Evolutionary conservation across 441 rosid species (phyloP), one percentile per base, ranked within the genome.

Genomic region (Sinapis alba): DNA sequence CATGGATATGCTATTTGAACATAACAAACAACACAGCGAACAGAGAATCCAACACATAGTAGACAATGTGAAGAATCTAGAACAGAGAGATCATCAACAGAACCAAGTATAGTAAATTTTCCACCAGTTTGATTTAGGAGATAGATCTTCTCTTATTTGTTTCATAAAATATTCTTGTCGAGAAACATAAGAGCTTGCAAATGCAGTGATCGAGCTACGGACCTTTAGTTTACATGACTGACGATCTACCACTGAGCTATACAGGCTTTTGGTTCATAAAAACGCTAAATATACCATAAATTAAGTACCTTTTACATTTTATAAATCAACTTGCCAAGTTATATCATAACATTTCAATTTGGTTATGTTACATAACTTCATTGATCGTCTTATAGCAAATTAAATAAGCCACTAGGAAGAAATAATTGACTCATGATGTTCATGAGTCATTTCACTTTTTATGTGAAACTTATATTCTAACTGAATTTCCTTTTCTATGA

Each of bases 201-300:
- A 90, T 88, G 93, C 93, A 94, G 94, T 69, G 95, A 92, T 92
- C 97, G 93, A 94, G 90, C 92, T 86, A 78, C 85, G 88, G 95
- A 89, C 98, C 95, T 94, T 89, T 95, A 89, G 95, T 89, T 90
- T 90, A 84, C 95, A 86, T 89, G 92, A 88, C 93, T 84, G 90
- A 86, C 93, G 91, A 92, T 89, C 95, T 90, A 88, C 97, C 94
- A 90, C 96, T 92, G 96, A 90, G 94, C 98, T 85, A 94, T 84
- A 86, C 50, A 86, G 89, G 97, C 93, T 1, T 28, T 28, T 28
- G 32, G 32, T 28, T 28, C 0, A 1, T 28, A 28, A 28, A 28
- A 28, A 28, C 8, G 32, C 32, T 28, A 28, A 28, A 28, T 7
- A 1, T 1, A 5, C 6, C 6, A 28, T 28, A 28, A 28, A 5